Percentiles rank a stretch among this genome's conserved stretches.
These are phyloP conservation scores for Taphrina betulina DNA, from an alignment of 1,139 yeast genomes.

Conservation along the genomic window DNA sequence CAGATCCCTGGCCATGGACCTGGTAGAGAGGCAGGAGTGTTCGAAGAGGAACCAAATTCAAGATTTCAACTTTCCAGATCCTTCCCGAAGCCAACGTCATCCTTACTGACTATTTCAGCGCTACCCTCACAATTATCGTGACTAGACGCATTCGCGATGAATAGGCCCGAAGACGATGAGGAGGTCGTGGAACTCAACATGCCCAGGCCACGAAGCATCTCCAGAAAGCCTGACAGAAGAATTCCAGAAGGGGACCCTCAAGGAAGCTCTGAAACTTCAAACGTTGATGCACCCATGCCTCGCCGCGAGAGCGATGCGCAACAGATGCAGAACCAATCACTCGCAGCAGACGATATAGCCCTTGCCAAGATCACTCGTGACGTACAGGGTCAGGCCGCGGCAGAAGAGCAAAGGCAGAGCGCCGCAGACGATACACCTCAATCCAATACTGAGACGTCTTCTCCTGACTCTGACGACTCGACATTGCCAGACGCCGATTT, in stretches of 20 bases:
- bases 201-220: constrained; percentile 16
- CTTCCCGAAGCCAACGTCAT: too few species aligned
- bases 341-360: constrained; percentile 3
- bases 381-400: background rate
- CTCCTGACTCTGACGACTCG: background rate
- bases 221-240: constrained; percentile 1
- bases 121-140: too few species aligned
- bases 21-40: too few species aligned
- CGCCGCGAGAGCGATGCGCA: constrained; percentile 5
- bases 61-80: too few species aligned
- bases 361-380: background rate
- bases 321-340: constrained; percentile 1
- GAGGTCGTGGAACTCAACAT: constrained; percentile 16
- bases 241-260: background rate
- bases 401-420: background rate
- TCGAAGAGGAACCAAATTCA: too few species aligned
- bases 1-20: too few species aligned
- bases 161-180: constrained; percentile 3
- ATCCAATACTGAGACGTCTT: too few species aligned
- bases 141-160: too few species aligned
- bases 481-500: constrained; percentile 8
- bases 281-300: background rate
- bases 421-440: too few species aligned
- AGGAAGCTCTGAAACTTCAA: background rate
- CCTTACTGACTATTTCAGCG: too few species aligned